These are phyloP conservation scores for Colletotrichum sp. DNA, from an alignment of 2,329 filamentous ascomycete genomes.

Conservation along the genomic window DNA sequence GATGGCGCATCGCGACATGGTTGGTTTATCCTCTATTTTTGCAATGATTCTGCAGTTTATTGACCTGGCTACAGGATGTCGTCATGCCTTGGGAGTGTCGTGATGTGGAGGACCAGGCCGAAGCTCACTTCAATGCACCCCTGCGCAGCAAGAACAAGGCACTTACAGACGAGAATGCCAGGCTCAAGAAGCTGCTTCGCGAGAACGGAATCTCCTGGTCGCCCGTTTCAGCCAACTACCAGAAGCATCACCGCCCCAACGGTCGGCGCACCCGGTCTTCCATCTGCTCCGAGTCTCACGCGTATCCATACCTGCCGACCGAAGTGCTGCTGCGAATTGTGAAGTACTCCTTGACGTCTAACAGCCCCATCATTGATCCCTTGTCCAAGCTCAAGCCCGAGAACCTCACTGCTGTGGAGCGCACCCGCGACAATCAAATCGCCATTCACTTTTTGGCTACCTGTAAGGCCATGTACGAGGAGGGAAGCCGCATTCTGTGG, in stretches of 20 bases:
- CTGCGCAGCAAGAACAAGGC: conserved; percentile 51
- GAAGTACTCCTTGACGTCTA: conserved; percentile 54
- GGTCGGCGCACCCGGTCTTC: conserved; percentile 32
- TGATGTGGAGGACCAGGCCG: conserved; percentile 57
- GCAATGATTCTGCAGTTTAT: neutral
- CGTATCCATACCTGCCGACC: conserved; percentile 51
- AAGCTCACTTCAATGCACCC: conserved; percentile 51
- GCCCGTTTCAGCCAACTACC: conserved; percentile 36
- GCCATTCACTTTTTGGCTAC: conserved; percentile 59
- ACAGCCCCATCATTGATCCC: conserved; percentile 58
- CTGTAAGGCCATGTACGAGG: conserved; percentile 52
- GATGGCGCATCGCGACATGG: conserved; percentile 10
- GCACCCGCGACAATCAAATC: conserved; percentile 49
- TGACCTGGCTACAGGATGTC: conserved; percentile 28
- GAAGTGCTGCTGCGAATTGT: conserved; percentile 60
- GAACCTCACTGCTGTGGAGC: conserved; percentile 48
- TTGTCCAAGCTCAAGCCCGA: conserved; percentile 49
- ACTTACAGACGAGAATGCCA: conserved; percentile 53
- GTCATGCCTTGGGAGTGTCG: conserved; percentile 54
- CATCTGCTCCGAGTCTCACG: conserved; percentile 13
- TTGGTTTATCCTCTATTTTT: neutral
- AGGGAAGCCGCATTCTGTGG: conserved; percentile 57
- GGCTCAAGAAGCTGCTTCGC: conserved; percentile 55
- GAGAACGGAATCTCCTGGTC: conserved; percentile 60
- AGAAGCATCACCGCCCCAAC: conserved; percentile 4